Evolutionary conservation across 2,329 filamentous ascomycete genomes (phyloP).

Genomic region (Fusarium burgessii): DNA sequence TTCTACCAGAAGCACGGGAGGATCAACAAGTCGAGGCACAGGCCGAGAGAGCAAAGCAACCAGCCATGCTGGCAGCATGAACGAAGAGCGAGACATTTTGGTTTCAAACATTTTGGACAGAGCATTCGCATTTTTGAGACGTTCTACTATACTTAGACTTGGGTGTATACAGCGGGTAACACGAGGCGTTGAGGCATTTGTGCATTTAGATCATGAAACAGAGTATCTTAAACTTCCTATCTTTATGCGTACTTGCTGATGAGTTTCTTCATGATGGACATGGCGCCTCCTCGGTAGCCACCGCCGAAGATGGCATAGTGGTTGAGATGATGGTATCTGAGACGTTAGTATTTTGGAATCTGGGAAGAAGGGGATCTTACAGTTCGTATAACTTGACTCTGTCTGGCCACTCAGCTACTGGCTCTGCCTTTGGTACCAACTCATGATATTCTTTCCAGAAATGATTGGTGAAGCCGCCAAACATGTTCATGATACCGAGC

Average conservation of each 20-base stretch:
- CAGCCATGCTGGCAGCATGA: constrained; percentile 55
- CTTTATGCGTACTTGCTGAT: constrained; percentile 73
- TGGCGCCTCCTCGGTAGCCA: constrained; percentile 79
- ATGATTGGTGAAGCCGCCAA: constrained; percentile 80
- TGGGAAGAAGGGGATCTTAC: constrained; percentile 58
- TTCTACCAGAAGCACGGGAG: constrained; percentile 48
- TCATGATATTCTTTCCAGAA: constrained; percentile 85
- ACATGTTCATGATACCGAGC: constrained; percentile 95
- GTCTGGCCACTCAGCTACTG: constrained; percentile 86
- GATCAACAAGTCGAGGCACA: constrained; percentile 33
- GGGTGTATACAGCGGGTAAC: constrained; percentile 42
- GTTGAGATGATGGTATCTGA: constrained; percentile 88
- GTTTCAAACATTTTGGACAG: constrained; percentile 12
- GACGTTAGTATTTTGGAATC: background rate
- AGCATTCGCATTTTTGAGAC: constrained; percentile 34
- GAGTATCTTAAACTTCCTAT: constrained; percentile 7
- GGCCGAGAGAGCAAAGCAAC: constrained; percentile 47
- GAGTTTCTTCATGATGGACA: constrained; percentile 82
- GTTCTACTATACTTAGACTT: constrained; percentile 37
- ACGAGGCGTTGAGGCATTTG: constrained; percentile 44
- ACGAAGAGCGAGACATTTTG: background rate
- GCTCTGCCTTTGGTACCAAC: constrained; percentile 82
- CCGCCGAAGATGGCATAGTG: constrained; percentile 88
- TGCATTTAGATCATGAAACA: constrained; percentile 28
- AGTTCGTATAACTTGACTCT: constrained; percentile 84